Base-by-base conservation (phyloP, 1,139 yeast genomes). In the Lizanozyma gosingica region DNA sequence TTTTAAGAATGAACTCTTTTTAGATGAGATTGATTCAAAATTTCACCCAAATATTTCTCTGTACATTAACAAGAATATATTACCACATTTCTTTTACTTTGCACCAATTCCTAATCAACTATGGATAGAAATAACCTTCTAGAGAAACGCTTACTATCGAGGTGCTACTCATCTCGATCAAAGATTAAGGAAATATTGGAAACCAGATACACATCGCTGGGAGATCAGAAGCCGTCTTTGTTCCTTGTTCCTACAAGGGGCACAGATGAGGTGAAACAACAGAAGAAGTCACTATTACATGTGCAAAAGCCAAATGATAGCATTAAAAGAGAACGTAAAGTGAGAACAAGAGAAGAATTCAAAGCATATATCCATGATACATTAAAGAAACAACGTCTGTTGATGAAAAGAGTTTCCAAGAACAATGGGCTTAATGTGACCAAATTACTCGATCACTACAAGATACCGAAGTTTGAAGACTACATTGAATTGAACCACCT, bases 221-320 rank as follows among this genome's bases (percentile, higher is more conserved):
- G 85, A 2, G 67, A 66, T 32, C 86, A 79, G 51, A 80, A 78
- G 55, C 83, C 85, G 17, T 63, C 66, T 35, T 55, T 82, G 37
- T 59, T 73, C 14, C 56, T 79, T 39, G 59, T 60, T 15, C 71
- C 79, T 3, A 71, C 80, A 1, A 65, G 63, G 35, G 60, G 60
- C 9, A 40, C 37, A 2, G n/a, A 33, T 36, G 17, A 38, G 35
- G 17, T 43, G 18, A 51, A 48, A 29, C 38, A 42, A 1, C 47
- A 50, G 29, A 45, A 35, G 51, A 52, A 53, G 35, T 52, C 60
- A 4, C 40, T 55, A 34, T 44, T 55, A 15, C 57, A 52, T 39
- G 41, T 42, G 22, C 50, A 53, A 22, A 35, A 41, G 15, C 14
- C 18, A 15, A 45, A 44, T 37, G 46, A 43, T 22, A 37, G 39